Base-by-base conservation (phyloP, 768 basidiomycete species). In the Macrolepiota fuliginosa region DNA sequence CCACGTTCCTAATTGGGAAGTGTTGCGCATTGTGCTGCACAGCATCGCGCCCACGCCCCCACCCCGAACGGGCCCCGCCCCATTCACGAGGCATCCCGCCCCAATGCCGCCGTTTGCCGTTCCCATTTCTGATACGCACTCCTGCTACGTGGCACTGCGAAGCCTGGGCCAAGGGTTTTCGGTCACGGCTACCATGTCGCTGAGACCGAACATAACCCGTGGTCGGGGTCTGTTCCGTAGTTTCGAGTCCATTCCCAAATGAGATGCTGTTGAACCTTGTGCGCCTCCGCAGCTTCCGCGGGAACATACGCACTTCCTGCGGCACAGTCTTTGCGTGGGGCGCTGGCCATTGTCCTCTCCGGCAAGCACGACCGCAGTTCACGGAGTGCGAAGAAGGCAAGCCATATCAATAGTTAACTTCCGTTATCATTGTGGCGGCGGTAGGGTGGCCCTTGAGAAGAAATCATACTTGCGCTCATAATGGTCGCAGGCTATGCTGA, bases 41-140 rank as follows among this genome's bases (percentile, higher is more conserved):
- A 49, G 57, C 57, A 22, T 25, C 47, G 27, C 47, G 47, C 49
- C 4, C 51, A 17, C 25, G 47, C 17, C 52, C 35, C 32, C 49
- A 37, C 35, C 10, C 27, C 35, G 3, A 27, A 11, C 25, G 19
- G 37, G 55, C n/a, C 57, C 57, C 57, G 37, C 49, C 36, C 36
- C 56, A 49, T 32, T 39, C 27, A 45, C 42, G 25, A 56, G 55
- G 40, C 22, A 35, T 49, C 42, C 56, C 45, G 45, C 45, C 53
- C n/a, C 56, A 47, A 32, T 17, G 57, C 57, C 49, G 49, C 57
- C 27, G 22, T 25, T 52, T 40, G 29, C 58, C 58, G 50, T 22
- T 32, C 15, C 51, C 39, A 46, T 42, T 22, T 32, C 22, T 42
- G 51, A 24, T 25, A 51, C 19, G 7, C 7, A 4, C 22, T 4